Evolutionary conservation across 495 filamentous ascomycete species (phyloP).

Genomic region (Aspergillus heteromorphus): DNA sequence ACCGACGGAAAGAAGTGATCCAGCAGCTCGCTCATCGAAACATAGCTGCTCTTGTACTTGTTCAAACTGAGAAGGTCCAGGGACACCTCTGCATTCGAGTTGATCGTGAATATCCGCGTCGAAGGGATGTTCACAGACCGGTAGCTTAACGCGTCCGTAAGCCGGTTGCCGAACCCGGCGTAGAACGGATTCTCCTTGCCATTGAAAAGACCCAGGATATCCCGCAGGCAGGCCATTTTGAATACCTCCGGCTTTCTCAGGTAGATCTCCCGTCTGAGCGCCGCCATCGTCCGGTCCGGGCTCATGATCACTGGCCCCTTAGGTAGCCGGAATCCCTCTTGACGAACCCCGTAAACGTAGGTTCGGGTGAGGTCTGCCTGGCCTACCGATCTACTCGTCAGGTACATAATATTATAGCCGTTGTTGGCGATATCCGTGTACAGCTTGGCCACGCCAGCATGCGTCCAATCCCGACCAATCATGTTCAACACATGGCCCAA

Average conservation of each 20-base stretch:
- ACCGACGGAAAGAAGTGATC: constrained; percentile 95
- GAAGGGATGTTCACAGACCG: constrained; percentile 91
- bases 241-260: constrained; percentile 96
- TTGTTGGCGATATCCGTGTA: constrained; percentile 95
- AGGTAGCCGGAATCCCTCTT: constrained; percentile 81
- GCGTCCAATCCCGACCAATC: constrained; percentile 98
- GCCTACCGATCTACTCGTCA: constrained; percentile 89
- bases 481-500: constrained; percentile 96
- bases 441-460: constrained; percentile 91
- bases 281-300: constrained; percentile 94
- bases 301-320: constrained; percentile 91
- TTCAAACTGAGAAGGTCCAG: constrained; percentile 85
- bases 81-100: constrained; percentile 95
- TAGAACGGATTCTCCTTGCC: constrained; percentile 80
- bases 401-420: constrained; percentile 97
- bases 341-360: constrained; percentile 84
- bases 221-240: constrained; percentile 96
- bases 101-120: constrained; percentile 96
- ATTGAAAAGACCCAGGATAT: constrained; percentile 87
- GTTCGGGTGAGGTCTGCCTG: constrained; percentile 87
- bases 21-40: constrained; percentile 90
- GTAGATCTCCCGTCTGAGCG: constrained; percentile 88
- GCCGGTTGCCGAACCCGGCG: constrained; percentile 92
- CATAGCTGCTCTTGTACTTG: constrained; percentile 94
- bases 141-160: constrained; percentile 95